Base-by-base conservation (phyloP, 176 grass and related monocot species). In the Carex littledalei region DNA sequence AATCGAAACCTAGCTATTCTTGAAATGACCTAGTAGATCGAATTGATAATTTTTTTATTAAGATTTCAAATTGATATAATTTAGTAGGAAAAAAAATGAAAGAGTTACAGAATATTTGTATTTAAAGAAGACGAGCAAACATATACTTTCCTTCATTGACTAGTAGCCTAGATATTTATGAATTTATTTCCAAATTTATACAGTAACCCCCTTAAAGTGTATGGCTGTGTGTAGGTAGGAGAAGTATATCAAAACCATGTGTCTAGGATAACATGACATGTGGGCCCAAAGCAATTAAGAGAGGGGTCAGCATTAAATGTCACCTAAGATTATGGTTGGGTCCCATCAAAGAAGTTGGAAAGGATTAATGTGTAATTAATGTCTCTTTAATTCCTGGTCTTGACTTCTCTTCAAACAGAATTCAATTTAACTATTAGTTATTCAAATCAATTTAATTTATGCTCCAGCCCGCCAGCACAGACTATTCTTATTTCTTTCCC, bases 281-380 rank as follows among this genome's bases (percentile, higher is more conserved):
- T 49, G 39, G 78, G 18, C 37, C 80, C 80, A 67, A 1, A 6
- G 11, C 61, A 82, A 47, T 82, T 47, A 83, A 83, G 61, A 67
- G 73, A 54, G 22, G 49, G 73, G 22, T 54, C 49, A 31, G 56
- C 80, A 83, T 65, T 83, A 67, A 83, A 65, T 83, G 80, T 50
- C 80, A 83, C 80, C 80, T 83, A 83, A 83, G 80, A 83, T 83
- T 83, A 67, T 61, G 60, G 80, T 82, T 82, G 59, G 80, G 80
- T 82, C 80, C 80, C 80, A 82, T 82, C 80, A 82, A 65, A 66
- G 35, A 37, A 67, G 80, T 83, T 83, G 80, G 80, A 24, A 54
- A 15, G 49, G 80, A 83, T 83, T 83, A 83, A 83, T 83, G 59
- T 31, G 20, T 83, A 41, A 80, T 67, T 83, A 67, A 67, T 83